Percentiles rank a stretch among this genome's conserved stretches.
Evolutionary conservation across 2,329 filamentous ascomycete genomes (phyloP).

Genomic region (Colletotrichum graminicola): DNA sequence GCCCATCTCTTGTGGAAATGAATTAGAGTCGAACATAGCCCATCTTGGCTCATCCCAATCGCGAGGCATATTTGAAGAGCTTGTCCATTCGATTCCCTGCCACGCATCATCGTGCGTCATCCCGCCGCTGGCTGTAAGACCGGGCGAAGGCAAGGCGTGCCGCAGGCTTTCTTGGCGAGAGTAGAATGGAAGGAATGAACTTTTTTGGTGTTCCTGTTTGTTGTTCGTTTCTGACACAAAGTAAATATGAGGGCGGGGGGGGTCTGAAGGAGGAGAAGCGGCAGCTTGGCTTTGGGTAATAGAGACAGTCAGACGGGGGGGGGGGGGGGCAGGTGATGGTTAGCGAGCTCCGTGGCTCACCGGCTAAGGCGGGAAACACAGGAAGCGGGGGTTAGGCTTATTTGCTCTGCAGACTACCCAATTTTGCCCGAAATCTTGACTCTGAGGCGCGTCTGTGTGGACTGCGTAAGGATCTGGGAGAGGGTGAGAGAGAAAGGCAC

Average conservation of each 20-base stretch:
- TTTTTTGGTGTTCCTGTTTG: not conserved
- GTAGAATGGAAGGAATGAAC: not conserved
- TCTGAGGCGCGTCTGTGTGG: not conserved
- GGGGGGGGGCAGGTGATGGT: not conserved
- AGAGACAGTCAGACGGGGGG: not conserved
- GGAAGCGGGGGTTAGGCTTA: not conserved
- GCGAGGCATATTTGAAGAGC: not conserved
- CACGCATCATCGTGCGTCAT: conserved; percentile 34
- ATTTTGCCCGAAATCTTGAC: conserved; percentile 2
- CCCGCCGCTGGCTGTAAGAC: conserved; percentile 31
- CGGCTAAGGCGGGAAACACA: not conserved
- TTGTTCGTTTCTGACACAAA: conserved; percentile 1
- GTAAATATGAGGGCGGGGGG: not conserved
- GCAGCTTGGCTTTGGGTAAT: not conserved
- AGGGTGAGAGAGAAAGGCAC: conserved; percentile 1
- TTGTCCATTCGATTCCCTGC: not conserved
- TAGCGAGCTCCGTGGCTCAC: not conserved
- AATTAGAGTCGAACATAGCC: not conserved
- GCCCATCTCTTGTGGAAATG: not conserved
- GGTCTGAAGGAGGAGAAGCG: not conserved
- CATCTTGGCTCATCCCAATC: not conserved
- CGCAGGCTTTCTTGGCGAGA: conserved; percentile 31
- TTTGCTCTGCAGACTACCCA: conserved; percentile 4
- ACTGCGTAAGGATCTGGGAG: not conserved
- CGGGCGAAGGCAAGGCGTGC: conserved; percentile 35